These are phyloP conservation scores for Podospora bellae-mahoneyi DNA, from an alignment of 495 filamentous ascomycete species.

Conservation along the genomic window DNA sequence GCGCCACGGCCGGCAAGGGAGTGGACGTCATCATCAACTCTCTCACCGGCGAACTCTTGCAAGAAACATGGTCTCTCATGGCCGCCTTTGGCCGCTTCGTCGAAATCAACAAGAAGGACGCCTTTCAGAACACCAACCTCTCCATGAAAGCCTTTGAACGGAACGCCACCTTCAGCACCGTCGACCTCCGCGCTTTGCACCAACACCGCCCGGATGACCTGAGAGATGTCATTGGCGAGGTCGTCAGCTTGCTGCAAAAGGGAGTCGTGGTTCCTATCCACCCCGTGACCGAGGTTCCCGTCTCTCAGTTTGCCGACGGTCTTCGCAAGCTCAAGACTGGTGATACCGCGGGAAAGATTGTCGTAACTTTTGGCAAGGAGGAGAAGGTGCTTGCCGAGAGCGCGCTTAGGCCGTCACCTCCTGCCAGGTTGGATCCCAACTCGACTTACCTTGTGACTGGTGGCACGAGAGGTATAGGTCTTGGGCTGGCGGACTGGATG, in stretches of 20 bases:
- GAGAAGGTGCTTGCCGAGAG: conserved; percentile 1
- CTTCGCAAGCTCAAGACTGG: conserved; percentile 3
- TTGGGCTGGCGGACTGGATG: not conserved
- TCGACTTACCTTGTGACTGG: not conserved
- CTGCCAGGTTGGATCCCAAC: not conserved
- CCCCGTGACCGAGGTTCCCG: not conserved
- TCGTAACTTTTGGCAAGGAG: not conserved
- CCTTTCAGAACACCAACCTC: conserved; percentile 1
- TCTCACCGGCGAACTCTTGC: not conserved
- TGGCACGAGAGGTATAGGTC: not conserved
- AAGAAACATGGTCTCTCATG: not conserved
- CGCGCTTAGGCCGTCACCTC: not conserved
- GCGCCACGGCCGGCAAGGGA: not conserved
- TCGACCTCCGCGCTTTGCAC: not conserved
- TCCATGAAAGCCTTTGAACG: conserved; percentile 3
- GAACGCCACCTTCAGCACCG: conserved; percentile 4
- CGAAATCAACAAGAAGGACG: conserved; percentile 2
- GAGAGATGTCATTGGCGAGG: not conserved
- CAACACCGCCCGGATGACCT: conserved; percentile 2
- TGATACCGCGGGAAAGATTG: not conserved
- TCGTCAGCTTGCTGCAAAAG: not conserved
- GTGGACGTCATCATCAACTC: conserved; percentile 1
- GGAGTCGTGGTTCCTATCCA: not conserved
- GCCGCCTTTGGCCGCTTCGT: conserved; percentile 4
- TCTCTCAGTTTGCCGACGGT: conserved; percentile 3